Evolutionary conservation across 202 grass and related monocot species (phyloP), one percentile per base, ranked within the genome.

Genomic region (Panicum hallii): DNA sequence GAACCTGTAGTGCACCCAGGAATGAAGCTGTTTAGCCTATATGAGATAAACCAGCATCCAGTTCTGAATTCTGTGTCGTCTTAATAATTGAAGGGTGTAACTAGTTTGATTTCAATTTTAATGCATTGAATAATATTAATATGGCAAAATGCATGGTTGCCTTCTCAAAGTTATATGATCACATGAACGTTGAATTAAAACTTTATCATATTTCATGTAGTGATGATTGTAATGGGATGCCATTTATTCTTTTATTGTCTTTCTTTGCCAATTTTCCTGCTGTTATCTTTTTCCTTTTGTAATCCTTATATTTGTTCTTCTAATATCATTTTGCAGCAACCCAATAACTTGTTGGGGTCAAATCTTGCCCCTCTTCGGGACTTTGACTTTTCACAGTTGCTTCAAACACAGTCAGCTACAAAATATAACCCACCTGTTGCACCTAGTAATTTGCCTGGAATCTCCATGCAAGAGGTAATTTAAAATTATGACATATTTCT

Each of bases 381-480:
- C 67, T 96, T 96, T 83, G 91, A 99, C 83, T 85, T 99, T 60
- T 89, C 88, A 38, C 86, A 87, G 4, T 90, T 99, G 73, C 84
- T 99, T 40, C 81, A 89, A 55, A 85, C 88, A 76, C 93, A 96
- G 61, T 81, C 91, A 77, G 79, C 93, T 57, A 87, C 90, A 80
- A 96, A 93, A 67, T 96, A 96, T 84, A 91, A 83, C 71, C 74
- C 86, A 67, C 19, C 84, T 88, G 88, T 91, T 44, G 84, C 93
- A 79, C 89, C 93, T 74, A 94, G 67, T 63, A 92, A 90, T 65
- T 87, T 87, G 57, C 82, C 93, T 71, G 81, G 72, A 56, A 89
- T 92, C 68, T 92, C 93, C 46, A 87, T 91, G 76, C 90, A 89
- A 56, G 97, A 99, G 91, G 97, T 99, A 93, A 60, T 65, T 79